These are phyloP conservation scores for Bacidia gigantensis DNA, from an alignment of 495 filamentous ascomycete genomes.

Conservation along the genomic window DNA sequence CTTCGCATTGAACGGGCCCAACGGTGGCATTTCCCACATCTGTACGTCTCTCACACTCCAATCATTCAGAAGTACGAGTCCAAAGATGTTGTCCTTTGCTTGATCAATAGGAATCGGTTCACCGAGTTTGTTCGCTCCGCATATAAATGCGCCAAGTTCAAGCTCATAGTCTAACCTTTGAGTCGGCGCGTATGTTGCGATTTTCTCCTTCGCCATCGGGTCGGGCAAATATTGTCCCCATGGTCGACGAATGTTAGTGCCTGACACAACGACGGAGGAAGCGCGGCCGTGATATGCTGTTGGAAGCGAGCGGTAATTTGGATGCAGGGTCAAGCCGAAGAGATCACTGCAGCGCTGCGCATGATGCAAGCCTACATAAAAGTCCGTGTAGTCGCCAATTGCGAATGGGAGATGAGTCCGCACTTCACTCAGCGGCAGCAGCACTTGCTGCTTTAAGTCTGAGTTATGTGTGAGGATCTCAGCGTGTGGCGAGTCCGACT, in stretches of 20 bases:
- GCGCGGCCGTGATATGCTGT: conserved; percentile 81
- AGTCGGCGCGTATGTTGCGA: conserved; percentile 48
- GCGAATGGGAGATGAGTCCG: conserved; percentile 69
- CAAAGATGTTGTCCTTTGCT: conserved; percentile 71
- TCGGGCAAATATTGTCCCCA: conserved; percentile 68
- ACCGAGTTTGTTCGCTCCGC: conserved; percentile 51
- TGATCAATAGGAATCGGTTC: conserved; percentile 45
- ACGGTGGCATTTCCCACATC: conserved; percentile 74
- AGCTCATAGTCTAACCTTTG: conserved; percentile 73
- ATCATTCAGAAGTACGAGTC: conserved; percentile 83
- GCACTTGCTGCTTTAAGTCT: conserved; percentile 34
- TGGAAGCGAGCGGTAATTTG: conserved; percentile 82
- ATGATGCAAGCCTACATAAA: conserved; percentile 87
- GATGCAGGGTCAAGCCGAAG: conserved; percentile 62
- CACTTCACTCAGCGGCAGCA: conserved; percentile 44
- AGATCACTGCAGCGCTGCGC: conserved; percentile 68
- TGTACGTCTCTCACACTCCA: conserved; percentile 91
- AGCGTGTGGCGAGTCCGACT: conserved; percentile 42
- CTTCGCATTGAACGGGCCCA: conserved; percentile 83
- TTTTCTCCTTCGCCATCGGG: conserved; percentile 44
- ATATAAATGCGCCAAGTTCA: conserved; percentile 75
- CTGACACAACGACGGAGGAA: conserved; percentile 64
- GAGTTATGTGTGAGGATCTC: conserved; percentile 45
- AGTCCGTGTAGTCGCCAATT: conserved; percentile 95
- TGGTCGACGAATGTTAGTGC: conserved; percentile 61